phyloP scores from a whole-genome alignment of 164 flowering plant genomes.

The Pachysandra terminalis region DNA sequence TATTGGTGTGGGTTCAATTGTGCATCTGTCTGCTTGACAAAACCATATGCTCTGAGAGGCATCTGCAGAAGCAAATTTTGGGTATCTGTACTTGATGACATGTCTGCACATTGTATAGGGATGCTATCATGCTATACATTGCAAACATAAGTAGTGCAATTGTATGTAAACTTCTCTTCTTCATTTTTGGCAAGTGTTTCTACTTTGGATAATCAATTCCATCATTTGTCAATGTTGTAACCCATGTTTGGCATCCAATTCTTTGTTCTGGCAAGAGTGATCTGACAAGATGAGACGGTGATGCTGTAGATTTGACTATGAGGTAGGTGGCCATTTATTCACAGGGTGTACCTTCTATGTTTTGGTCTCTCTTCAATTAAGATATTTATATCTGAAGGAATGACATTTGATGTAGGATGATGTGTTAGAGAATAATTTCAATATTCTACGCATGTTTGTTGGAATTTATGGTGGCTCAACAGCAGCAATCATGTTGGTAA shows the following conservation, averaged over 20 bases:
- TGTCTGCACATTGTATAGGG: neutral
- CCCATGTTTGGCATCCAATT: neutral
- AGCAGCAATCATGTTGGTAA: constrained; percentile 75
- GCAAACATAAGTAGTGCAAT: neutral
- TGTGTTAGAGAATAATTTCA: constrained; percentile 76
- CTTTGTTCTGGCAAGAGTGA: constrained; percentile 21
- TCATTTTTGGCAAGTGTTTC: neutral
- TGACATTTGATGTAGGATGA: constrained; percentile 62
- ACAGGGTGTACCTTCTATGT: neutral
- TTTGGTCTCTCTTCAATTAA: neutral
- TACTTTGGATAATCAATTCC: neutral
- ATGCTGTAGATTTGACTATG: constrained; percentile 81
- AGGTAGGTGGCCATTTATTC: constrained; percentile 45
- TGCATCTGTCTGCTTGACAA: too few relatives aligned
- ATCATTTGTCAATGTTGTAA: neutral
- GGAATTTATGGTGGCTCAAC: constrained; percentile 69
- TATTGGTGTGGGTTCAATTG: too few relatives aligned
- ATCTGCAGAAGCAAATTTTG: neutral
- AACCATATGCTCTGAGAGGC: too few relatives aligned
- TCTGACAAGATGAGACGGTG: constrained; percentile 17
- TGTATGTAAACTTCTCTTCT: neutral
- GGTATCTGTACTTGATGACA: neutral
- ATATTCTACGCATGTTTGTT: constrained; percentile 89
- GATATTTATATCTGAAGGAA: constrained; percentile 2
- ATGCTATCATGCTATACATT: neutral